Evolutionary conservation across 2,329 filamentous ascomycete genomes (phyloP).

Genomic region (Trichoderma gracile): DNA sequence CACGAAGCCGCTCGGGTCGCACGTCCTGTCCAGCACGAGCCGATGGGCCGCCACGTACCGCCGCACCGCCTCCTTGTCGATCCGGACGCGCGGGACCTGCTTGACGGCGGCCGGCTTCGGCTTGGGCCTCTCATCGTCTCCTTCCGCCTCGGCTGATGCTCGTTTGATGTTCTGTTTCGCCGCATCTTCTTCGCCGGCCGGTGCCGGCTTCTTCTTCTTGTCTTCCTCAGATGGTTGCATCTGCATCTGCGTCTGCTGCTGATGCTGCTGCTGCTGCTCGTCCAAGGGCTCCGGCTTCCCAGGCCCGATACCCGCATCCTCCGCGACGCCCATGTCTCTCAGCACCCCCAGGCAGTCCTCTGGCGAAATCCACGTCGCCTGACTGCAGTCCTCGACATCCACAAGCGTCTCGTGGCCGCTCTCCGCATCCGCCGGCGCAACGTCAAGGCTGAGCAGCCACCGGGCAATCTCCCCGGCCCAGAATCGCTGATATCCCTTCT

Average conservation of each 20-base stretch:
- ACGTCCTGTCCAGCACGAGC: conserved; percentile 64
- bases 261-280: conserved; percentile 9
- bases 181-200: conserved; percentile 29
- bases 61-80: conserved; percentile 60
- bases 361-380: conserved; percentile 76
- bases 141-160: conserved; percentile 25
- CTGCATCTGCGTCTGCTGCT: not conserved
- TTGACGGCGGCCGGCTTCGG: conserved; percentile 33
- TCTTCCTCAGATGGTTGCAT: conserved; percentile 12
- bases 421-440: conserved; percentile 36
- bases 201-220: conserved; percentile 26
- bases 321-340: conserved; percentile 74
- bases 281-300: conserved; percentile 38
- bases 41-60: conserved; percentile 65
- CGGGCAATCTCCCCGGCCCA: conserved; percentile 84
- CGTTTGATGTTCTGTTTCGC: conserved; percentile 14
- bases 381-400: conserved; percentile 70
- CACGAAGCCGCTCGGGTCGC: conserved; percentile 74
- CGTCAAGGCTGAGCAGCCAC: conserved; percentile 55
- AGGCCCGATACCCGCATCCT: conserved; percentile 55
- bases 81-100: conserved; percentile 48
- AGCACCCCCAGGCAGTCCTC: conserved; percentile 82
- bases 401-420: conserved; percentile 50
- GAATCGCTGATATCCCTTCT: conserved; percentile 78
- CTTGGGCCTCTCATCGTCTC: conserved; percentile 33